A percentile compares a stretch with the other conserved stretches of the same genome.
These are phyloP conservation scores for Anacardium occidentale DNA, from an alignment of 345 rosid species.

Conservation along the genomic window DNA sequence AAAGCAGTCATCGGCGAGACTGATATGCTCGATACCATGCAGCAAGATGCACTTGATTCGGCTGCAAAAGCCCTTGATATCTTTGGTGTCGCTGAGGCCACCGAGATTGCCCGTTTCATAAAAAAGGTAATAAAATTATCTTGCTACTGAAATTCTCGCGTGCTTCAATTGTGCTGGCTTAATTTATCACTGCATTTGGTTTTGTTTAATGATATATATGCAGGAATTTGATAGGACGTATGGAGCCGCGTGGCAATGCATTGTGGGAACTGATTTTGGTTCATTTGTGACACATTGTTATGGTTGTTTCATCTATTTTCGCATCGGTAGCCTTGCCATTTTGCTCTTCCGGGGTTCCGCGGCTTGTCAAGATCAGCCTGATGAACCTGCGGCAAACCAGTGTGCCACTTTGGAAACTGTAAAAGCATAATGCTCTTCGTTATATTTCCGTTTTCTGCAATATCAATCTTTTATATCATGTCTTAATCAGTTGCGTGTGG, in stretches of 20 bases:
- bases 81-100: conserved; percentile 68
- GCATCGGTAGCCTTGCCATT: conserved; percentile 55
- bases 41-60: conserved; percentile 59
- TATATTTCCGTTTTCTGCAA: background rate
- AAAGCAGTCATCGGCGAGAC: conserved; percentile 77
- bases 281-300: conserved; percentile 63
- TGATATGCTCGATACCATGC: conserved; percentile 80
- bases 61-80: conserved; percentile 80
- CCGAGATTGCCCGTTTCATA: conserved; percentile 71
- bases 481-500: conserved; percentile 9
- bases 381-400: conserved; percentile 16
- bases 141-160: too few relatives aligned
- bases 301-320: conserved; percentile 61
- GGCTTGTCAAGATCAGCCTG: conserved; percentile 26
- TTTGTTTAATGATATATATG: background rate
- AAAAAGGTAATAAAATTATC: conserved; percentile 46
- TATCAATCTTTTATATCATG: background rate
- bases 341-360: conserved; percentile 62
- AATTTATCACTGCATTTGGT: background rate
- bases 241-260: conserved; percentile 69
- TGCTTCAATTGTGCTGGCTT: background rate
- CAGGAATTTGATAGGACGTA: conserved; percentile 56
- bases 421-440: conserved; percentile 11
- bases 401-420: conserved; percentile 20
- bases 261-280: conserved; percentile 66